A percentile compares a stretch with the other conserved stretches of the same genome.
phyloP scores from a whole-genome alignment of 2,329 filamentous ascomycete species.

The Cercospora zeina region DNA sequence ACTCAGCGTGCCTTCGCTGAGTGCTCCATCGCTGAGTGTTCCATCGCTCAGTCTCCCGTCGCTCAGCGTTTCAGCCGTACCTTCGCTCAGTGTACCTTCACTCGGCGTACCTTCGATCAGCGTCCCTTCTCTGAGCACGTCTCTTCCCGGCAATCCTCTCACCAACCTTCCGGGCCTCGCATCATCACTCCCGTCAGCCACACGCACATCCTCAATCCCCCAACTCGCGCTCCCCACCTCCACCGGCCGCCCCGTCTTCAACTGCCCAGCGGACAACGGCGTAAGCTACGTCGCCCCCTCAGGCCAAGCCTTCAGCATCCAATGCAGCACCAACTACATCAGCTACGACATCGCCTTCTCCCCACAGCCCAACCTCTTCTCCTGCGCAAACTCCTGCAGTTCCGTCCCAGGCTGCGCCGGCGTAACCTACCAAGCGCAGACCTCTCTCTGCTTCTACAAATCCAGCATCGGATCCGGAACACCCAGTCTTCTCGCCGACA shows the following conservation, averaged over 20 bases:
- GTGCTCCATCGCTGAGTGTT: not conserved
- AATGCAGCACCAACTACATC: constrained; percentile 27
- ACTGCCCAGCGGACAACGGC: constrained; percentile 33
- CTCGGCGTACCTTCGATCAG: not conserved
- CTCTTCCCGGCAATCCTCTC: constrained; percentile 8
- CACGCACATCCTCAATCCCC: constrained; percentile 3
- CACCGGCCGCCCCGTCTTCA: constrained; percentile 23
- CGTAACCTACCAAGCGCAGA: constrained; percentile 23
- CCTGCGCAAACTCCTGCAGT: constrained; percentile 32
- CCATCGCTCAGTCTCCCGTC: not conserved
- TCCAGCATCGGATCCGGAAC: not conserved
- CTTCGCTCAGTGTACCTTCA: not conserved
- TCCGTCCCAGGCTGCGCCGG: constrained; percentile 26
- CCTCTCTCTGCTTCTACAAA: constrained; percentile 31
- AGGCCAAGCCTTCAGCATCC: constrained; percentile 30
- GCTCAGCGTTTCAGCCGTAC: not conserved
- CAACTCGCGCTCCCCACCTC: constrained; percentile 25
- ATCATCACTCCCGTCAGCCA: constrained; percentile 2
- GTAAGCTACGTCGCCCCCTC: constrained; percentile 31
- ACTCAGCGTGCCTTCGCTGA: not conserved
- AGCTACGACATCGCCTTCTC: constrained; percentile 22
- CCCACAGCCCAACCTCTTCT: constrained; percentile 27
- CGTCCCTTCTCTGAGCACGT: not conserved
- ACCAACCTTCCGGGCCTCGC: not conserved
- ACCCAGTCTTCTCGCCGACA: not conserved